Base-by-base conservation (phyloP, 2,329 filamentous ascomycete species). In the Colletotrichum sp. region DNA sequence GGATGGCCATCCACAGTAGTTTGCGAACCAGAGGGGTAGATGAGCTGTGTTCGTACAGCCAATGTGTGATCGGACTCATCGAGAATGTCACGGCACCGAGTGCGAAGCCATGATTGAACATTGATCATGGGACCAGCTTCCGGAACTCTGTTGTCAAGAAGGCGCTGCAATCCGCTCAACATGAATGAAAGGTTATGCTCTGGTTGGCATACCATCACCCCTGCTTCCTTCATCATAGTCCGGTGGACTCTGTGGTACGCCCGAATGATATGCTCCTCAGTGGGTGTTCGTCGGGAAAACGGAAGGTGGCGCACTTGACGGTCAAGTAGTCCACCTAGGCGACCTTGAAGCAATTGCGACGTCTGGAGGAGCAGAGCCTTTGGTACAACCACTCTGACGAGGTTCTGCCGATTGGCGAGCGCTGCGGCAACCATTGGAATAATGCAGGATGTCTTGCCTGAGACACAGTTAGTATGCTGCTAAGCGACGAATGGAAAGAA, bases 121-220 rank as follows among this genome's bases (percentile, higher is more conserved):
- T 82, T 80, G 3, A 93, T 83, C 87, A 94, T 90, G 2, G 78
- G 79, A 0, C 78, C 80, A 0, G 89, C 88, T 39, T 88, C 83
- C 0, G 81, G 69, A 0, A 86, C 70, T 4, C 86, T 82, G 2
- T 82, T 81, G 63, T 93, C 89, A 0, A 88, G 87, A 0, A 93
- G 80, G 3, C 87, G 86, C 77, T 94, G 91, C 1, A 91, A 79
- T 0, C 91, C 91, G 75, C 91, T 92, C 3, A 94, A 84, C 79
- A 89, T 90, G 81, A 93, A 93, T 0, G 93, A 94, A 8, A 95
- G 83, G 1, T 92, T 84, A 76, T 94, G 91, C 70, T 94, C 93
- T 0, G 93, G 93, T 2, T 92, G 86, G 0, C 88, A 87, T 0
- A 95, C 82, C 26, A 95, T 86, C 0, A 94, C 82, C 0, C 92